Percentiles rank a stretch among this genome's conserved stretches.
phyloP scores from a whole-genome alignment of 192 early-diverging fungal species.

The Podila clonocystis region DNA sequence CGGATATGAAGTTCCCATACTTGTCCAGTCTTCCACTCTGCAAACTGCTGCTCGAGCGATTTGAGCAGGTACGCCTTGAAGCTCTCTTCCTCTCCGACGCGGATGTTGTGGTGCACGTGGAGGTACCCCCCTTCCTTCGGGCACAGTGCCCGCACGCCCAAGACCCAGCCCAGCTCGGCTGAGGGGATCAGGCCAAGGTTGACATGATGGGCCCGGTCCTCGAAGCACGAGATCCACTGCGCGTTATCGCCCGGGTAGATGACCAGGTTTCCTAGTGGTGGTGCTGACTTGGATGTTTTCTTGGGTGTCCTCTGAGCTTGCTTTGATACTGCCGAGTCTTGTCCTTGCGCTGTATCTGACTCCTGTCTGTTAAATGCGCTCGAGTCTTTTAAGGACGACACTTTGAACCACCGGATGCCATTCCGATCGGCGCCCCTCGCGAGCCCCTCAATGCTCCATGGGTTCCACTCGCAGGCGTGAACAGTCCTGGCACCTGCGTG shows the following conservation, averaged over 20 bases:
- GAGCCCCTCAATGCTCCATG: slow-evolving; percentile 54
- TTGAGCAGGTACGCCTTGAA: slow-evolving; percentile 27
- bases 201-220: slow-evolving; percentile 50
- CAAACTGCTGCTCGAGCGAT: slow-evolving; percentile 20
- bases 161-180: slow-evolving; percentile 48
- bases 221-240: slow-evolving; percentile 40
- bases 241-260: slow-evolving; percentile 54
- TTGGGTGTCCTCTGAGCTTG: neutral
- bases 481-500: slow-evolving; percentile 50
- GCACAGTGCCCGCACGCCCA: slow-evolving; percentile 39
- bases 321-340: neutral
- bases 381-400: neutral
- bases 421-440: slow-evolving; percentile 38
- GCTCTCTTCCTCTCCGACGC: slow-evolving; percentile 32
- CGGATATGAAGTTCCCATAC: slow-evolving; percentile 9
- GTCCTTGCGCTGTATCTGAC: neutral
- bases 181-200: slow-evolving; percentile 54
- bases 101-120: slow-evolving; percentile 50
- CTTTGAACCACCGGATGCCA: slow-evolving; percentile 19
- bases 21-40: slow-evolving; percentile 11
- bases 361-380: neutral
- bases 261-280: slow-evolving; percentile 16
- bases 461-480: slow-evolving; percentile 58
- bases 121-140: slow-evolving; percentile 42
- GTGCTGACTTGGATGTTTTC: neutral